These are phyloP conservation scores for Oropetium thomaeum DNA, from an alignment of 176 grass and related monocot genomes.

Conservation along the genomic window DNA sequence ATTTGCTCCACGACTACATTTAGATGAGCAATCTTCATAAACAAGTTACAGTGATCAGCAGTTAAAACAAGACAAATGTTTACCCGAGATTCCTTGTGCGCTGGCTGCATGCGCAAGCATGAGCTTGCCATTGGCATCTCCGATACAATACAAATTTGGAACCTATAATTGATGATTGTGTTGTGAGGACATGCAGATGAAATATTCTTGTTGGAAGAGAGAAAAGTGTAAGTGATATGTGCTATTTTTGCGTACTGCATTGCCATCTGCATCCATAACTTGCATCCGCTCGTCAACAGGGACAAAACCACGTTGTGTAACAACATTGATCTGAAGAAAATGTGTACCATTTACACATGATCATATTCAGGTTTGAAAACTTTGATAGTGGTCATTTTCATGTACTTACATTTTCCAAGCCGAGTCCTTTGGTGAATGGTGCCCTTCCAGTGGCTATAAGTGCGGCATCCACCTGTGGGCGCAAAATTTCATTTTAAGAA, in stretches of 20 bases:
- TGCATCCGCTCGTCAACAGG: slow-evolving; percentile 81
- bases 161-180: slow-evolving; percentile 36
- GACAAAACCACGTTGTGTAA: slow-evolving; percentile 78
- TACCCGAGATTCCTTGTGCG: slow-evolving; percentile 89
- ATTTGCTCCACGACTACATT: slow-evolving; percentile 71
- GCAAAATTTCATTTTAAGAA: background rate
- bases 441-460: slow-evolving; percentile 92
- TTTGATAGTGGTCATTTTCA: slow-evolving; percentile 13
- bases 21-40: slow-evolving; percentile 18
- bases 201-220: background rate
- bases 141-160: slow-evolving; percentile 83
- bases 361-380: background rate
- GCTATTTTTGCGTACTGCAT: slow-evolving; percentile 49
- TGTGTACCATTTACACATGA: background rate
- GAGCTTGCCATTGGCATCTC: slow-evolving; percentile 85
- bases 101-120: slow-evolving; percentile 96
- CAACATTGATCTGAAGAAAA: slow-evolving; percentile 68
- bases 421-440: slow-evolving; percentile 79
- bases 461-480: slow-evolving; percentile 68
- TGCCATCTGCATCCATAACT: slow-evolving; percentile 68
- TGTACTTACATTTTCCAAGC: slow-evolving; percentile 78
- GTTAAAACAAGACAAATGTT: slow-evolving; percentile 12
- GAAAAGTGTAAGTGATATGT: background rate
- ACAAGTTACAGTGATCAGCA: slow-evolving; percentile 12
- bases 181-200: background rate